Base-by-base conservation (phyloP, 1,284 basidiomycete genomes). In the Boletus semigastroideus region DNA sequence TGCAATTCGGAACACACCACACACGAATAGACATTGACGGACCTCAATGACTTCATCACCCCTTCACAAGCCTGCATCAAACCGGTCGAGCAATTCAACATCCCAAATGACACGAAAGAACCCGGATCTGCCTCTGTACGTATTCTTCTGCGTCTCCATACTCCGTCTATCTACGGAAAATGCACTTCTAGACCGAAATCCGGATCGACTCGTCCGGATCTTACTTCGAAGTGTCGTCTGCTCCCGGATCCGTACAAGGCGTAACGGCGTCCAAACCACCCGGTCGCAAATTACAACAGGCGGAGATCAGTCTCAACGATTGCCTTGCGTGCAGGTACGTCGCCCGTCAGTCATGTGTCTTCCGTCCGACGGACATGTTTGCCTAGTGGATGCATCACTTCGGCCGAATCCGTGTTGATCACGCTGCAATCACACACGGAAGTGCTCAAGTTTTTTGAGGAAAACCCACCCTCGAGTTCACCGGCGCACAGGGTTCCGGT, bases 11-110 rank as follows among this genome's bases (percentile, higher is more conserved):
- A 46, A 30, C 40, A 33, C 16, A 16, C 48, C 39, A 30, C 41
- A 37, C 27, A 22, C 49, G 36, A 43, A 22, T 62, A 92, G 90
- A 92, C 89, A 10, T 74, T 97, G 34, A 94, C 93, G 17, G 96
- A 99, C 71, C 82, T 99, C 42, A 98, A 98, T 71, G 97, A 99
- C 75, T 99, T 96, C 70, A 91, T 99, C 45, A 93, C 94, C 0
- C 97, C 97, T 4, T 92, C 94, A 1, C 96, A 98, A 75, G 90
- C 91, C 39, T 99, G 97, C 72, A 98, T 99, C 72, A 98, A 98
- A 66, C 96, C 97, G 3, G 93, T 98, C 20, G 81, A 88, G 64
- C 83, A 88, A 66, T 72, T 74, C 9, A 82, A 84, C 57, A 67
- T 59, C 57, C 69, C 70, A n/a, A 63, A 70, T 34, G 67, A 73